Evolutionary conservation across 2,329 filamentous ascomycete species (phyloP).

Genomic region (Fonsecaea nubica): DNA sequence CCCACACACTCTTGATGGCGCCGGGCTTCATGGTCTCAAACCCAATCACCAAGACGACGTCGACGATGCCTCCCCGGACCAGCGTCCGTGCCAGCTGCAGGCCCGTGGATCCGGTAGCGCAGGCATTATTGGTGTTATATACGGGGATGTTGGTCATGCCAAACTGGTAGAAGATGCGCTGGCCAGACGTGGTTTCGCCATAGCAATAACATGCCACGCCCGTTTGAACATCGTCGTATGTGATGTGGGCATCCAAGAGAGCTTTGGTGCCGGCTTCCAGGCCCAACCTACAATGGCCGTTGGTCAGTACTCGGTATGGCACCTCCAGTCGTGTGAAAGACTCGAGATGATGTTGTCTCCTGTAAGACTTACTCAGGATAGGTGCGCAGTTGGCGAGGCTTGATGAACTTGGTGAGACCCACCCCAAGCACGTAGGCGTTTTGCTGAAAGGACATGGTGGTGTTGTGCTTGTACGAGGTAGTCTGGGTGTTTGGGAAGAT

Average conservation of each 20-base stretch:
- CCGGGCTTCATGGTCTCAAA: conserved; percentile 99
- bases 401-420: conserved; percentile 98
- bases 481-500: neutral
- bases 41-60: conserved; percentile 88
- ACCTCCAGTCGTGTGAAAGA: no score
- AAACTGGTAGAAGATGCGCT: conserved; percentile 98
- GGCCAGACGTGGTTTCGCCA: conserved; percentile 91
- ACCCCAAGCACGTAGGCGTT: conserved; percentile 90
- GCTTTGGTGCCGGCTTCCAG: conserved; percentile 45
- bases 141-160: conserved; percentile 96
- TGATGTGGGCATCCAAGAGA: conserved; percentile 78
- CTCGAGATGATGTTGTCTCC: neutral
- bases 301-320: neutral
- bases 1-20: conserved; percentile 79
- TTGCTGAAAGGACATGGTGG: conserved; percentile 48
- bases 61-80: conserved; percentile 77
- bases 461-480: neutral
- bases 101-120: conserved; percentile 89
- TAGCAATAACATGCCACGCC: conserved; percentile 97
- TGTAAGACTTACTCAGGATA: conserved; percentile 40
- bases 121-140: conserved; percentile 95
- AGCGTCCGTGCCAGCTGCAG: conserved; percentile 81
- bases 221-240: conserved; percentile 94
- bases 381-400: conserved; percentile 43
- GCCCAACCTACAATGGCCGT: conserved; percentile 32